Evolutionary conservation across 2,329 filamentous ascomycete genomes (phyloP), one percentile per base, ranked within the genome.

Genomic region (Phoma sp.): DNA sequence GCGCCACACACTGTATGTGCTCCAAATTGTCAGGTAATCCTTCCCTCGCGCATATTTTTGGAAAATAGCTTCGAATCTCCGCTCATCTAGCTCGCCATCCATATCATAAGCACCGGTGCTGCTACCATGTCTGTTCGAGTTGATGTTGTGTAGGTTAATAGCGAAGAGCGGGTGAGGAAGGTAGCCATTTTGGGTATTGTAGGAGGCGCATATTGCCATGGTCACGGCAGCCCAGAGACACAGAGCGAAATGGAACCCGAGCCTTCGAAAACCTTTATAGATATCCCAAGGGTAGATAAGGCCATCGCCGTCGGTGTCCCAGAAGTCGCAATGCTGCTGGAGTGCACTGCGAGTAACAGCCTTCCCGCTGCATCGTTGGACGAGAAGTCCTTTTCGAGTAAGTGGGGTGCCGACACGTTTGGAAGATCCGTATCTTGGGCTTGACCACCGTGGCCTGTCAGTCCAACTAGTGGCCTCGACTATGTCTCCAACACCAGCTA

Each of bases 281-380:
- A 62, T 62, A 25, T 65, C 55, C 61, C 57, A 63, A 9, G 61
- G 61, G 12, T 59, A 65, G 22, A 65, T 55, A 3, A 62, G 37
- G 17, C 51, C 57, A 22, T 62, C 59, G 7, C 47, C 29, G 36
- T 62, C 53, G n/a, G 38, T 36, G 35, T 62, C 55, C 60, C 61
- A 64, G 49, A 65, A 62, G 40, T 61, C 61, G 40, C 61, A 62
- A 37, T 65, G 61, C 2, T 49, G 51, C 21, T 44, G 60, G 1
- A 64, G 60, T 1, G 62, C 51, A 15, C 44, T 61, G n/a, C 55
- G 60, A 15, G 3, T 17, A 17, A 17, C 17, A 17, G 2, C 17
- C 17, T 17, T 17, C 9, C 13, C 43, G 38, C 17, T 22, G 15
- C 25, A 27, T 27, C 25, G 25, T 9, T 27, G 25, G 25, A 27